A percentile compares a stretch with the other conserved stretches of the same genome.
These are phyloP conservation scores for Cochlearia excelsa DNA, from an alignment of 345 rosid genomes.

Conservation along the genomic window DNA sequence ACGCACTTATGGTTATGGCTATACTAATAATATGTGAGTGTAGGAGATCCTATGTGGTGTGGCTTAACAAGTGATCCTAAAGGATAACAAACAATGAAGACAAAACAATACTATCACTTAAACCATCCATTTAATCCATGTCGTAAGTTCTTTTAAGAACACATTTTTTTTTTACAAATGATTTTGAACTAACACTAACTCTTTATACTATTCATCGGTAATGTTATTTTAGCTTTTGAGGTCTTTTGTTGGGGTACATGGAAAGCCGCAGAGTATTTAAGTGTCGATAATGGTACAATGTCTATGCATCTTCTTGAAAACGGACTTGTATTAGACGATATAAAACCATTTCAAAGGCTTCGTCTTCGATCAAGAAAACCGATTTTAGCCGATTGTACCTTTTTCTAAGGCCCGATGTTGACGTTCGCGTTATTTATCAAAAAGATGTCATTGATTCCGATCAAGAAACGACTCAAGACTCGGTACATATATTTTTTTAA, in stretches of 20 bases:
- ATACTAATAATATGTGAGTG: no score
- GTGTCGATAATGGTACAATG: slow-evolving; percentile 54
- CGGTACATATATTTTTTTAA: slow-evolving; percentile 32
- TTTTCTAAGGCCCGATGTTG: slow-evolving; percentile 71
- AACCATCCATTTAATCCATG: slow-evolving; percentile 49
- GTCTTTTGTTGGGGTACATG: slow-evolving; percentile 55
- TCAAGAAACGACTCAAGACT: slow-evolving; percentile 34
- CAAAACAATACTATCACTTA: slow-evolving; percentile 48
- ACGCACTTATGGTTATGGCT: no score
- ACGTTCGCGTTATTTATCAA: slow-evolving; percentile 59
- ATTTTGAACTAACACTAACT: not conserved
- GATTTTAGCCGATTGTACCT: slow-evolving; percentile 61
- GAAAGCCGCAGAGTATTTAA: slow-evolving; percentile 57
- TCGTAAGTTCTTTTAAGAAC: slow-evolving; percentile 46
- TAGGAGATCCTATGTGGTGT: no score
- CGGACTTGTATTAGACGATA: slow-evolving; percentile 33
- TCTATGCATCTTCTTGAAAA: slow-evolving; percentile 43
- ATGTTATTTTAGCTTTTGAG: slow-evolving; percentile 65
- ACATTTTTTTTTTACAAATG: slow-evolving; percentile 30
- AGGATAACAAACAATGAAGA: slow-evolving; percentile 36
- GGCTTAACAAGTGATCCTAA: slow-evolving; percentile 2
- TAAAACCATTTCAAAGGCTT: slow-evolving; percentile 54
- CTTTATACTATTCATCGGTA: not conserved
- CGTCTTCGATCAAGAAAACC: slow-evolving; percentile 79
- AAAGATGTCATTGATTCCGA: no score